Evolutionary conservation across 768 basidiomycete species (phyloP), one percentile per base, ranked within the genome.

Genomic region (Auriscalpium orientale): DNA sequence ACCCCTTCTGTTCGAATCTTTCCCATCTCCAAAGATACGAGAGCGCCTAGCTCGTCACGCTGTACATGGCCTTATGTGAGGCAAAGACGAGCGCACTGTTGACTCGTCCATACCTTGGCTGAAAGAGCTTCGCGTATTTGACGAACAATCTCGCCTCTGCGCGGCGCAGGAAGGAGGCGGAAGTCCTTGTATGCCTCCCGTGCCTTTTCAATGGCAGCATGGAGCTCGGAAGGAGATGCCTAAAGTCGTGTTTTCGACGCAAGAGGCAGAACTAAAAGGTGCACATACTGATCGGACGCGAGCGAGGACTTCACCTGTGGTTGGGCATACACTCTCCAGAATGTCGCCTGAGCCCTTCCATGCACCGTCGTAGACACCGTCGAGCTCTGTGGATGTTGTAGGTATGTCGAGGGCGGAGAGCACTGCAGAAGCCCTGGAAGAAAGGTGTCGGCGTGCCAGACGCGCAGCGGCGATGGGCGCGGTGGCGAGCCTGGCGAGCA

Each of bases 21-120:
- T 16, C 95, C 90, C 89, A 92, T 91, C 68, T 91, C 90, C 13
- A 94, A 77, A 44, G 89, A 87, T 9, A 95, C 83, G 18, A 95
- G 77, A 12, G 87, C 84, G 50, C 92, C 92, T 5, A 95, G 78
- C 38, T 78, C 84, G 53, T 88, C 82, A 35, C 87, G 79, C 89
- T 93, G 63, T 46, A 59, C 53, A 53, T 50, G 54, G 33, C 44
- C 4, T 15, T 33, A 28, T 34, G 21, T 20, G 40, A 53, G 43
- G 38, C 57, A 56, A 43, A 64, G 56, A 60, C 60, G 54, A 36
- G 57, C 35, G 49, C 46, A 20, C 35, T 20, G 57, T 2, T 10
- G 16, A 50, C 48, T 43, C 44, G 36, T 45, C 43, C 72, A 53
- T 59, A 87, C 91, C 80, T 95, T 94, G 36, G 74, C 74, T 10